These are phyloP conservation scores for Choricystis sp. DNA, from an alignment of 139 green algal species.

Conservation along the genomic window DNA sequence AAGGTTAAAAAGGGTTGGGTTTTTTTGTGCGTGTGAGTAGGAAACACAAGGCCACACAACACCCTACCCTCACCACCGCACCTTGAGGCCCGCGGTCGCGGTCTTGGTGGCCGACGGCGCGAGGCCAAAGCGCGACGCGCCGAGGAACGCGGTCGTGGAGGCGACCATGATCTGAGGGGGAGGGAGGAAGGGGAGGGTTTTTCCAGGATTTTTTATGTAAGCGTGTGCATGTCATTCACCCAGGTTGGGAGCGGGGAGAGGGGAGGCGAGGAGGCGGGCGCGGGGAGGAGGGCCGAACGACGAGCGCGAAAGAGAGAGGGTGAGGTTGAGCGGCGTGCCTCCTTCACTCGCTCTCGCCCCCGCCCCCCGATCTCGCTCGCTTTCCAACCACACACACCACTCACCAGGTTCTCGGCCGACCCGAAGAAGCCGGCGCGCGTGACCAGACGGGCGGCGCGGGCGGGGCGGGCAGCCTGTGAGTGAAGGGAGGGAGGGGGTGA, in stretches of 20 bases:
- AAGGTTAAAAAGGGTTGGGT: conserved; percentile 48
- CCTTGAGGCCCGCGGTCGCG: conserved; percentile 59
- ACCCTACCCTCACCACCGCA: no score
- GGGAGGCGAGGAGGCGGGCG: neutral
- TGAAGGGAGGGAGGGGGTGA: no score
- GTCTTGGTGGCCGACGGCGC: conserved; percentile 66
- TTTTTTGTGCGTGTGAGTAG: no score
- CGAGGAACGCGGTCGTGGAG: conserved; percentile 53
- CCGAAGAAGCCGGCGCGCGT: conserved; percentile 53
- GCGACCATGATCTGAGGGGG: conserved; percentile 74
- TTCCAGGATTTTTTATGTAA: no score
- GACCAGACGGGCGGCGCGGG: conserved; percentile 22
- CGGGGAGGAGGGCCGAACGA: neutral
- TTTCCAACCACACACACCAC: conserved; percentile 2
- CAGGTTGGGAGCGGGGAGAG: neutral
- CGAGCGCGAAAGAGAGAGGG: neutral
- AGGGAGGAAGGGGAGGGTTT: neutral
- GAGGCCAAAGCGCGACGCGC: conserved; percentile 77
- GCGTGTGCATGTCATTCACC: neutral
- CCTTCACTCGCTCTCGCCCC: neutral
- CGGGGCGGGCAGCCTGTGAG: conserved; percentile 1
- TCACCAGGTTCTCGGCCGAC: conserved; percentile 54
- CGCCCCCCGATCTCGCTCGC: neutral
- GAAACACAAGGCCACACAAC: conserved; percentile 38
- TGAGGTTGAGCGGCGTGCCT: neutral